Percentiles rank a stretch among this genome's conserved stretches.
These are phyloP conservation scores for Phaseolus lunatus DNA, from an alignment of 306 rosid species.

Conservation along the genomic window DNA sequence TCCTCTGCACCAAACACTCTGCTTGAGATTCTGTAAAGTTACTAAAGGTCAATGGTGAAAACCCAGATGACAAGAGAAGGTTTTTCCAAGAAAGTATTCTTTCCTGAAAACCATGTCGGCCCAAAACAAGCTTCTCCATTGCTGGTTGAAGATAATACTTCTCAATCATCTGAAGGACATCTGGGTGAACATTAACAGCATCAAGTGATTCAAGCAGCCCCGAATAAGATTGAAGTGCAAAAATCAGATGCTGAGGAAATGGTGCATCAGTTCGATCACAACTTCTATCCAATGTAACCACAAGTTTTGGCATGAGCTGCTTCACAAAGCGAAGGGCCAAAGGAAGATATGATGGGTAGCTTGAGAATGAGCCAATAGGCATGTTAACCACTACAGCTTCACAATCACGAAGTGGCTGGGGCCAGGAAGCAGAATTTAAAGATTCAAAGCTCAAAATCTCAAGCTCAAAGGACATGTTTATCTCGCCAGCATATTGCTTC, in stretches of 20 bases:
- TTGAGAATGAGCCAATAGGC: constrained; percentile 65
- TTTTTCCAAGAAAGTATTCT: constrained; percentile 65
- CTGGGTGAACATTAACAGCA: constrained; percentile 68
- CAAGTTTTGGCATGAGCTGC: constrained; percentile 76
- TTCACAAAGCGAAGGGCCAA: constrained; percentile 72
- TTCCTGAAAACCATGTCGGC: constrained; percentile 55
- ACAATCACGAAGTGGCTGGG: constrained; percentile 58
- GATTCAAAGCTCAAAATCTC: constrained; percentile 66
- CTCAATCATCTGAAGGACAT: constrained; percentile 76
- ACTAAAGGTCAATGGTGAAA: constrained; percentile 72
- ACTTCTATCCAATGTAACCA: constrained; percentile 74
- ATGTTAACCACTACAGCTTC: constrained; percentile 82
- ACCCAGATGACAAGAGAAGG: constrained; percentile 62
- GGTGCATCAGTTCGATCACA: constrained; percentile 69
- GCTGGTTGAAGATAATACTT: constrained; percentile 76
- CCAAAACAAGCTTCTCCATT: constrained; percentile 68
- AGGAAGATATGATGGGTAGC: constrained; percentile 55
- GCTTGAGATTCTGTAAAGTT: constrained; percentile 89
- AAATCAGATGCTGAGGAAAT: constrained; percentile 65
- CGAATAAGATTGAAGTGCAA: constrained; percentile 59
- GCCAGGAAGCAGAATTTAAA: constrained; percentile 71
- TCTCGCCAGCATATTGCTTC: constrained; percentile 72
- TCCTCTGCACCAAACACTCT: constrained; percentile 85
- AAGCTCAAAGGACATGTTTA: constrained; percentile 73
- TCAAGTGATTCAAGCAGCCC: constrained; percentile 83